Percentiles rank a stretch among this genome's conserved stretches.
phyloP scores from a whole-genome alignment of 495 filamentous ascomycete genomes.

The Daldinia concentrica region DNA sequence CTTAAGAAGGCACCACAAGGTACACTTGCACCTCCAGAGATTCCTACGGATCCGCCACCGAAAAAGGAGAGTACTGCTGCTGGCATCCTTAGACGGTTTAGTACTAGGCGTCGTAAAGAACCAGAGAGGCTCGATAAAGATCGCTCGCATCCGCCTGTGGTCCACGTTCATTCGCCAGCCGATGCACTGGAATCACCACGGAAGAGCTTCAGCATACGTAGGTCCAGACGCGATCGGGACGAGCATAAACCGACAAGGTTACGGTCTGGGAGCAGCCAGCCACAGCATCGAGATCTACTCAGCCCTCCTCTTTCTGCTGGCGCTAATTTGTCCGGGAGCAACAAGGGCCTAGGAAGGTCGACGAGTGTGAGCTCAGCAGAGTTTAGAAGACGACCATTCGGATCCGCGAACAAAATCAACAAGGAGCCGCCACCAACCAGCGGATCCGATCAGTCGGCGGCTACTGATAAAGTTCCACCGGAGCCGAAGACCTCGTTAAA shows the following conservation, averaged over 20 bases:
- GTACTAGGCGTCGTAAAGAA: slow-evolving; percentile 77
- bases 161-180: slow-evolving; percentile 77
- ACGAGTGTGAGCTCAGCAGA: slow-evolving; percentile 90
- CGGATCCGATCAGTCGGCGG: slow-evolving; percentile 76
- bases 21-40: slow-evolving; percentile 57
- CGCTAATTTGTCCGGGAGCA: slow-evolving; percentile 63
- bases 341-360: slow-evolving; percentile 76
- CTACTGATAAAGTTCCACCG: slow-evolving; percentile 52
- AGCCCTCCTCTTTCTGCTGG: slow-evolving; percentile 72
- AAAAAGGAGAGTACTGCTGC: slow-evolving; percentile 90
- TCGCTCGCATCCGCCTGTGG: slow-evolving; percentile 70
- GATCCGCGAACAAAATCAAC: slow-evolving; percentile 56
- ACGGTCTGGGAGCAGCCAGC: slow-evolving; percentile 72
- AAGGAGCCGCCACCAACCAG: slow-evolving; percentile 75
- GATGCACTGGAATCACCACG: slow-evolving; percentile 69
- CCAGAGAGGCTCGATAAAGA: slow-evolving; percentile 65
- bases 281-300: slow-evolving; percentile 76
- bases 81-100: slow-evolving; percentile 89
- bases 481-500: slow-evolving; percentile 52
- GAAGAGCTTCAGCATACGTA: slow-evolving; percentile 84
- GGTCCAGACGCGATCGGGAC: slow-evolving; percentile 65
- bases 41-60: slow-evolving; percentile 67
- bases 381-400: slow-evolving; percentile 70
- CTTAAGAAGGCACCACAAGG: slow-evolving; percentile 73
- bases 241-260: slow-evolving; percentile 57